These are phyloP conservation scores for Baorangia bicolor DNA, from an alignment of 768 basidiomycete genomes.

Conservation along the genomic window DNA sequence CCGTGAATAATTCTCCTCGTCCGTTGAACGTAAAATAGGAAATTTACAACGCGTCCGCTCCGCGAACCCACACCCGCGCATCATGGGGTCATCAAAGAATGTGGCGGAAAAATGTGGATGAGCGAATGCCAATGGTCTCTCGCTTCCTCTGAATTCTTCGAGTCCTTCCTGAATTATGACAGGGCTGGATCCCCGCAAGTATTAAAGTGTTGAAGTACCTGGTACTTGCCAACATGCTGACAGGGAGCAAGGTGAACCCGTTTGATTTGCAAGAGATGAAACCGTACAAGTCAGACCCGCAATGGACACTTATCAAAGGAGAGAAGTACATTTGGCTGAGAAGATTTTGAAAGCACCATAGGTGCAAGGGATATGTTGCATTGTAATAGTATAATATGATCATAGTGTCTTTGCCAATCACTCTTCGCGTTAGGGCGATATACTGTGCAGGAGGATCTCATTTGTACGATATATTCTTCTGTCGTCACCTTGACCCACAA, in stretches of 20 bases:
- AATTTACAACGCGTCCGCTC: constrained; percentile 98
- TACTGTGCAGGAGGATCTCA: no score
- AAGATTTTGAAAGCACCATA: constrained; percentile 90
- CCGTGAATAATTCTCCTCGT: background rate
- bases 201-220: constrained; percentile 99
- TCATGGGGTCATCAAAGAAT: constrained; percentile 99
- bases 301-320: constrained; percentile 94
- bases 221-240: constrained; percentile 96
- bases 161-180: constrained; percentile 98
- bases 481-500: no score
- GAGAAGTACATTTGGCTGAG: constrained; percentile 97
- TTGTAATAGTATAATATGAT: no score
- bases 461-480: no score
- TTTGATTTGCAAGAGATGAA: constrained; percentile 99
- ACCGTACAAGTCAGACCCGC: constrained; percentile 92
- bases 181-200: constrained; percentile 95
- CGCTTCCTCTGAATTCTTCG: constrained; percentile 97
- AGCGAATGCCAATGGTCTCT: constrained; percentile 99
- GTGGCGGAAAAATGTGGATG: constrained; percentile 99
- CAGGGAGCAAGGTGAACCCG: constrained; percentile 97
- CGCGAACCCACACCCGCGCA: constrained; percentile 96
- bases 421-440: no score
- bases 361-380: no score
- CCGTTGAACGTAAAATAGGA: constrained; percentile 52
- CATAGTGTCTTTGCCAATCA: no score